Conservation (phyloP, 768 basidiomycete genomes). For the Holtermanniella nyarrowii region DNA sequence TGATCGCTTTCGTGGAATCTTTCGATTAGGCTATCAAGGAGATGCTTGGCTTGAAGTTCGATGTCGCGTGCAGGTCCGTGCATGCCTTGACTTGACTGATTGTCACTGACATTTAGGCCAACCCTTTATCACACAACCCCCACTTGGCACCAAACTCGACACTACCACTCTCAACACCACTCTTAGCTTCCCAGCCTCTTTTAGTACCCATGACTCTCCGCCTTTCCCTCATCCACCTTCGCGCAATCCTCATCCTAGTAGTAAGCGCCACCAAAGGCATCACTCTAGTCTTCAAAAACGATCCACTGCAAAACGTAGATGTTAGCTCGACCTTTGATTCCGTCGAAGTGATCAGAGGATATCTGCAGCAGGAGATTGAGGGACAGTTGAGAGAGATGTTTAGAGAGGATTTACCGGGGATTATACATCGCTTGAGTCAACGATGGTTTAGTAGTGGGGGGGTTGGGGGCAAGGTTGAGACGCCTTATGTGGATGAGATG, state of each 20-base stretch:
- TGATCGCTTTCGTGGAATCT: conserved; percentile 94
- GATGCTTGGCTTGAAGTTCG: conserved; percentile 54
- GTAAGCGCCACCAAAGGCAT: conserved; percentile 97
- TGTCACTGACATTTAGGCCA: conserved; percentile 53
- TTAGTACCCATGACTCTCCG: conserved; percentile 97
- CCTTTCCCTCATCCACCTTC: conserved; percentile 85
- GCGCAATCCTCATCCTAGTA: conserved; percentile 92
- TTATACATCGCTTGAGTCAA: conserved; percentile 90
- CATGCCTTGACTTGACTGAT: background rate
- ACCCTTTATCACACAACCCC: conserved; percentile 51
- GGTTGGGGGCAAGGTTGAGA: conserved; percentile 61
- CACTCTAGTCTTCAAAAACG: conserved; percentile 98
- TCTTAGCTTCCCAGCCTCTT: conserved; percentile 87
- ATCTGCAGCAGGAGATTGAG: conserved; percentile 95
- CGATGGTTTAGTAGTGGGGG: conserved; percentile 60
- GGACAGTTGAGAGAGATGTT: conserved; percentile 97
- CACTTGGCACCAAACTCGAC: conserved; percentile 33
- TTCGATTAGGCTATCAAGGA: conserved; percentile 85
- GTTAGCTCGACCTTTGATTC: conserved; percentile 97
- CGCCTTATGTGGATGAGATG: conserved; percentile 65
- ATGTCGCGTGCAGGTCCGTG: conserved; percentile 32
- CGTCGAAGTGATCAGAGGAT: conserved; percentile 93
- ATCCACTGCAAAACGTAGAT: conserved; percentile 93
- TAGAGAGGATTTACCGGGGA: conserved; percentile 87
- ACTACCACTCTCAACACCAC: conserved; percentile 41